Conservation (phyloP, 176 grass and related monocot genomes). For the Carex myosuroides region DNA sequence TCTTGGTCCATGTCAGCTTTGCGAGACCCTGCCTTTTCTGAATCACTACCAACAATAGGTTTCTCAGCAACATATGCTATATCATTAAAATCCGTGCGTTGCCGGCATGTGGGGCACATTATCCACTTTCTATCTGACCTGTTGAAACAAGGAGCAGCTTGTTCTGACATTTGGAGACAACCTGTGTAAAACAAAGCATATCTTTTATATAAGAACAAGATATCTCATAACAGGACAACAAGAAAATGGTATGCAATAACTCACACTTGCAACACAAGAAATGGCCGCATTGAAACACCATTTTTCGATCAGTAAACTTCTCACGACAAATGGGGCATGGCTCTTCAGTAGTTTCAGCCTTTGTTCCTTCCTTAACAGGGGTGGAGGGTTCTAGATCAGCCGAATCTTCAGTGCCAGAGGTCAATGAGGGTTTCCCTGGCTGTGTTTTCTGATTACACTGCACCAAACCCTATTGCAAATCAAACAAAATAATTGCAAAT, state of each 20-base stretch:
- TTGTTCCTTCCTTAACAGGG: slow-evolving; percentile 23
- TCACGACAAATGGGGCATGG: slow-evolving; percentile 87
- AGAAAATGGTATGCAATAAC: slow-evolving; percentile 28
- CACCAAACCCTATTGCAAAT: slow-evolving; percentile 52
- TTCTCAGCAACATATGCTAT: slow-evolving; percentile 89
- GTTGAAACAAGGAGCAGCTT: slow-evolving; percentile 39
- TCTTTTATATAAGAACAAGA: slow-evolving; percentile 7
- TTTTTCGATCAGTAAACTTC: slow-evolving; percentile 69
- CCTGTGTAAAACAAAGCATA: slow-evolving; percentile 36
- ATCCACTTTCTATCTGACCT: slow-evolving; percentile 66
- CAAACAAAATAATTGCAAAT: slow-evolving; percentile 5
- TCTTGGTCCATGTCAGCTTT: slow-evolving; percentile 44
- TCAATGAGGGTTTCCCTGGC: slow-evolving; percentile 20
- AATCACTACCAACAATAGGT: slow-evolving; percentile 30
- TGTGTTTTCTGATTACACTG: slow-evolving; percentile 35
- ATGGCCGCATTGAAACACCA: slow-evolving; percentile 94
- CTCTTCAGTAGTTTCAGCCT: slow-evolving; percentile 42
- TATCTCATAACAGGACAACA: slow-evolving; percentile 16
- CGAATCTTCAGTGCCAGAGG: slow-evolving; percentile 28
- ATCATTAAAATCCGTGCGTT: slow-evolving; percentile 71
- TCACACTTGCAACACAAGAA: slow-evolving; percentile 93
- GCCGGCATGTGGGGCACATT: slow-evolving; percentile 89
- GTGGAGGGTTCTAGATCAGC: slow-evolving; percentile 28
- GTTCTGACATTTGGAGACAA: slow-evolving; percentile 80
- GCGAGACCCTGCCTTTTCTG: slow-evolving; percentile 1